Conservation (phyloP, 345 rosid genomes). For the Eucalyptus grandis region DNA sequence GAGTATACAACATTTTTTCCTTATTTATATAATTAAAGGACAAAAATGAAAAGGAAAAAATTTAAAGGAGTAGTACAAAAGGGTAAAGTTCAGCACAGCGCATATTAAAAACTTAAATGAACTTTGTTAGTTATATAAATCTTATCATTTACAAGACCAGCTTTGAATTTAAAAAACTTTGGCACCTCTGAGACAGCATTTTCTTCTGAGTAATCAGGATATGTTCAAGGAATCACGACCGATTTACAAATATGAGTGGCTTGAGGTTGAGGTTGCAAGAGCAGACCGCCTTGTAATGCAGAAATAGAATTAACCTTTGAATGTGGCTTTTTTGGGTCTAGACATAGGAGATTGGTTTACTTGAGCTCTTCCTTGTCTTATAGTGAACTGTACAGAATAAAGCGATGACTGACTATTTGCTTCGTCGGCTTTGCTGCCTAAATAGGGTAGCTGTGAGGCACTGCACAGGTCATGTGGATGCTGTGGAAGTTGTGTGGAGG, state of each 20-base stretch:
- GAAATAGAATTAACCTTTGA: background rate
- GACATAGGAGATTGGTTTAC: background rate
- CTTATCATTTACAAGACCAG: background rate
- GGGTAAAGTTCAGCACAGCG: background rate
- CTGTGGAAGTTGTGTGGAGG: slow-evolving; percentile 64
- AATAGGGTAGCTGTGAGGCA: slow-evolving; percentile 79
- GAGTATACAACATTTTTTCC: background rate
- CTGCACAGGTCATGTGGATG: slow-evolving; percentile 78
- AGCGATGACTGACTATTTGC: background rate
- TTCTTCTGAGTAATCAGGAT: background rate
- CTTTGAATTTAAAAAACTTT: background rate
- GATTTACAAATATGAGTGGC: background rate
- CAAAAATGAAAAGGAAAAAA: background rate
- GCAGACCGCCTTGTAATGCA: background rate
- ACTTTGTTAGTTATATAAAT: background rate
- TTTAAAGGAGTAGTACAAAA: background rate
- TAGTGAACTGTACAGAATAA: background rate
- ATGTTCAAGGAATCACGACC: background rate
- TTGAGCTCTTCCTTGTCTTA: background rate
- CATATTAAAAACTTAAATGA: background rate
- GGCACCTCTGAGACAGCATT: background rate
- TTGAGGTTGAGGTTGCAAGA: background rate
- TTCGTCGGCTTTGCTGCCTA: background rate
- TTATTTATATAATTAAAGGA: background rate
- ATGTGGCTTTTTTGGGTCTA: background rate